Percentiles rank a stretch among this genome's conserved stretches.
Evolutionary conservation across 2,329 filamentous ascomycete species (phyloP).

Genomic region (Claviceps arundinis): DNA sequence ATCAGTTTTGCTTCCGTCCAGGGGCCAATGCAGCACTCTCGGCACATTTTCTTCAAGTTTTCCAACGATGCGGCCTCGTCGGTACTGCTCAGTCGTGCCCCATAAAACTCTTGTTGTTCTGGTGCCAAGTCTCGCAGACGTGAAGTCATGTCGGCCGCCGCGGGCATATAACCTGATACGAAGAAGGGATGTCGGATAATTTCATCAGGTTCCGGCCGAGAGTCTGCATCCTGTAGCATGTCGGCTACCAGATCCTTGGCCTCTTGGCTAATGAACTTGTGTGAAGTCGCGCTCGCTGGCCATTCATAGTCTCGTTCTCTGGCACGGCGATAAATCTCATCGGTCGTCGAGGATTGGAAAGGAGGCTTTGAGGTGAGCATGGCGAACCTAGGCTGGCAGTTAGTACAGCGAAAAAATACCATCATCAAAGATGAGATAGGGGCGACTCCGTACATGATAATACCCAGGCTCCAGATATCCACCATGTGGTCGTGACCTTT

Average conservation of each 20-base stretch:
- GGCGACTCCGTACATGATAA: conserved; percentile 63
- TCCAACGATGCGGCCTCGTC: conserved; percentile 32
- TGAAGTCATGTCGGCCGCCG: conserved; percentile 41
- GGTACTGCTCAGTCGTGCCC: conserved; percentile 30
- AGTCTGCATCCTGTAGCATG: conserved; percentile 62
- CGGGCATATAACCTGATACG: conserved; percentile 60
- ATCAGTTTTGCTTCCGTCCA: conserved; percentile 33
- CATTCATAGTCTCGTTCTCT: conserved; percentile 65
- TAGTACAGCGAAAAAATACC: neutral
- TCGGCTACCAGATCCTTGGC: conserved; percentile 66
- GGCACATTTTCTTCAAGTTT: conserved; percentile 44
- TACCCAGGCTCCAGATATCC: conserved; percentile 94
- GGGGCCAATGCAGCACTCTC: conserved; percentile 44
- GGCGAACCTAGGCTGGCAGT: conserved; percentile 51
- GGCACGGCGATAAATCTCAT: conserved; percentile 69
- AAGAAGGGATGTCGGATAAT: conserved; percentile 76
- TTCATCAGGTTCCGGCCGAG: conserved; percentile 59
- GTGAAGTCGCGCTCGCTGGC: conserved; percentile 52
- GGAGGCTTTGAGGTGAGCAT: conserved; percentile 94
- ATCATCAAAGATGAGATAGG: neutral
- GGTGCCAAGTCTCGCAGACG: conserved; percentile 45
- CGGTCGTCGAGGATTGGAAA: conserved; percentile 82
- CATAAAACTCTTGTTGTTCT: conserved; percentile 44
- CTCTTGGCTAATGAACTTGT: conserved; percentile 59
- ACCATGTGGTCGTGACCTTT: conserved; percentile 96